Conservation (phyloP, 2,329 filamentous ascomycete species). For the Fusarium goolgardi region DNA sequence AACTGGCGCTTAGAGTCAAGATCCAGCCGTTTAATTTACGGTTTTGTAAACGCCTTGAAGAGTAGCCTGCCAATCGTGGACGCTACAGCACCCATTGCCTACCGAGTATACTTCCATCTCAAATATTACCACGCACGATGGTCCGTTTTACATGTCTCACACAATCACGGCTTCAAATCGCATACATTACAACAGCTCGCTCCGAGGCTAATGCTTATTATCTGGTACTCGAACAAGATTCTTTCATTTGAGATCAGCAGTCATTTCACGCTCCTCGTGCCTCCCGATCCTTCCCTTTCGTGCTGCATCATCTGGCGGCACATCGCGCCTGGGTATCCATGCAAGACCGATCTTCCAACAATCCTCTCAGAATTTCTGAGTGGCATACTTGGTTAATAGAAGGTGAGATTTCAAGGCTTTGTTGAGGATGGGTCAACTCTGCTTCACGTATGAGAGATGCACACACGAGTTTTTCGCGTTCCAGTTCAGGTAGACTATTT, state of each 20-base stretch:
- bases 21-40: neutral
- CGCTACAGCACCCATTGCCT: neutral
- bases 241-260: slow-evolving; percentile 33
- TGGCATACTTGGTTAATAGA: neutral
- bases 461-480: neutral
- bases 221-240: slow-evolving; percentile 45
- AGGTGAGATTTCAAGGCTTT: neutral
- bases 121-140: neutral
- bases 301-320: slow-evolving; percentile 11
- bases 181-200: slow-evolving; percentile 23
- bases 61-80: neutral
- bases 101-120: neutral
- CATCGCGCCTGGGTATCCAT: slow-evolving; percentile 27
- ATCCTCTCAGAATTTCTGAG: neutral
- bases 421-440: neutral
- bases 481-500: neutral
- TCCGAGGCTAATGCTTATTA: slow-evolving; percentile 34
- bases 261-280: slow-evolving; percentile 31
- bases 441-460: slow-evolving; percentile 1
- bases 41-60: neutral
- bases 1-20: neutral
- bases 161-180: slow-evolving; percentile 6
- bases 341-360: slow-evolving; percentile 13
- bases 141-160: neutral
- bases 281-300: slow-evolving; percentile 21